A percentile compares a stretch with the other conserved stretches of the same genome.
Evolutionary conservation across 2,329 filamentous ascomycete genomes (phyloP).

Genomic region (Plectosphaerella sp.): DNA sequence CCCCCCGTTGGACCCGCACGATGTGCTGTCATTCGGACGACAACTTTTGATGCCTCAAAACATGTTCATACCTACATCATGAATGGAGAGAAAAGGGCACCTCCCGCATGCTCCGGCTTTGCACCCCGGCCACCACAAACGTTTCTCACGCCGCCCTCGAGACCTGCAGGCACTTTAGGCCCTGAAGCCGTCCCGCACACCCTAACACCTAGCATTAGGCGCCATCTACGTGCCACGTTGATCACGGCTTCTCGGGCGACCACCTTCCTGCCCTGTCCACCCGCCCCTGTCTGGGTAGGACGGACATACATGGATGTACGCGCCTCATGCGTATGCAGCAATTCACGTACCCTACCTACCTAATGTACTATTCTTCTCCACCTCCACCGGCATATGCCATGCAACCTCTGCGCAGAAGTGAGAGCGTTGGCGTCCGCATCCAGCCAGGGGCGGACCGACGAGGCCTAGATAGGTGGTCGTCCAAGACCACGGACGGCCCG

Average conservation of each 20-base stretch:
- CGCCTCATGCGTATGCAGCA: neutral
- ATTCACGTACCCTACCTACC: neutral
- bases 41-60: neutral
- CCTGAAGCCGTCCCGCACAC: neutral
- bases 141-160: neutral
- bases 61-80: slow-evolving; percentile 1
- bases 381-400: slow-evolving; percentile 2
- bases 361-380: neutral
- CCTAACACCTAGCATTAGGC: slow-evolving; percentile 3
- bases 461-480: too few relatives aligned
- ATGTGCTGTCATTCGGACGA: slow-evolving; percentile 11
- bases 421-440: too few relatives aligned
- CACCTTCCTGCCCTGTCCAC: slow-evolving; percentile 9
- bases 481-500: too few relatives aligned
- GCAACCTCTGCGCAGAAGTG: neutral
- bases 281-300: too few relatives aligned
- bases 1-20: slow-evolving; percentile 9
- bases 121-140: neutral
- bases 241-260: slow-evolving; percentile 16
- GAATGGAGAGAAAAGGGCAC: neutral
- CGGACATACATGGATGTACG: neutral
- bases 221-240: slow-evolving; percentile 28
- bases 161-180: slow-evolving; percentile 7
- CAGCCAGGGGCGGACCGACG: too few relatives aligned
- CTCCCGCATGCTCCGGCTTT: slow-evolving; percentile 1